phyloP scores from a whole-genome alignment of 78 protist species.

The Isochrysis galbana region DNA sequence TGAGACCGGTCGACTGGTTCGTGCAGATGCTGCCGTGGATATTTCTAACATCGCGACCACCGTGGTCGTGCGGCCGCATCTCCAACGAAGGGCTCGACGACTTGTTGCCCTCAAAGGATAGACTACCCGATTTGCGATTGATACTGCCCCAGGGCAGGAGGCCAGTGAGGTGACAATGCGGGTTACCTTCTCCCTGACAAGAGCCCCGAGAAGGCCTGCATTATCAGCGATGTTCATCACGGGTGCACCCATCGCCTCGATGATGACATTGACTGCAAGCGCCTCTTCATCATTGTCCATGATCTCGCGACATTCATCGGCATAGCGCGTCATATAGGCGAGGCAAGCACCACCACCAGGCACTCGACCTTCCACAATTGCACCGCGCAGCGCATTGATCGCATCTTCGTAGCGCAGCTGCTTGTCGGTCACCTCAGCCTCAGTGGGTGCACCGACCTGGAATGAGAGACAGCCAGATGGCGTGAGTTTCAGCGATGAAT shows the following conservation, averaged over 20 bases:
- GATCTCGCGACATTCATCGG: background rate
- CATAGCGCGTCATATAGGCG: background rate
- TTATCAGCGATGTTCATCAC: background rate
- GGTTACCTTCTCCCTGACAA: background rate
- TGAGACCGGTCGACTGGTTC: too few species aligned
- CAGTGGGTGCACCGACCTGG: slow-evolving; percentile 30
- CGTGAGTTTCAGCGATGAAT: background rate
- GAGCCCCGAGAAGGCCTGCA: background rate
- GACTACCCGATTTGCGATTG: too few species aligned
- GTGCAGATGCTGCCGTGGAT: too few species aligned
- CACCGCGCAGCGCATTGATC: background rate
- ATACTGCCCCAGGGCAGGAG: too few species aligned
- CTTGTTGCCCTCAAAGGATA: too few species aligned
- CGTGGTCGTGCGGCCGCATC: too few species aligned
- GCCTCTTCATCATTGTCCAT: background rate
- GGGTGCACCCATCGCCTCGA: slow-evolving; percentile 15
- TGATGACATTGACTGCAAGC: background rate
- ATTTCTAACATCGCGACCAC: too few species aligned
- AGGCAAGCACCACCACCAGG: slow-evolving; percentile 24
- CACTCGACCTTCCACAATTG: slow-evolving; percentile 15
- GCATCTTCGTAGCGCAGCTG: slow-evolving; percentile 37
- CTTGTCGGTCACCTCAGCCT: slow-evolving; percentile 1
- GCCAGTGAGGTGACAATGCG: too few species aligned
- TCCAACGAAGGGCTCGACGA: too few species aligned
- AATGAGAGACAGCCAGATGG: too few species aligned